These are phyloP conservation scores for Aspergillus diversus DNA, from an alignment of 495 filamentous ascomycete species.

Conservation along the genomic window DNA sequence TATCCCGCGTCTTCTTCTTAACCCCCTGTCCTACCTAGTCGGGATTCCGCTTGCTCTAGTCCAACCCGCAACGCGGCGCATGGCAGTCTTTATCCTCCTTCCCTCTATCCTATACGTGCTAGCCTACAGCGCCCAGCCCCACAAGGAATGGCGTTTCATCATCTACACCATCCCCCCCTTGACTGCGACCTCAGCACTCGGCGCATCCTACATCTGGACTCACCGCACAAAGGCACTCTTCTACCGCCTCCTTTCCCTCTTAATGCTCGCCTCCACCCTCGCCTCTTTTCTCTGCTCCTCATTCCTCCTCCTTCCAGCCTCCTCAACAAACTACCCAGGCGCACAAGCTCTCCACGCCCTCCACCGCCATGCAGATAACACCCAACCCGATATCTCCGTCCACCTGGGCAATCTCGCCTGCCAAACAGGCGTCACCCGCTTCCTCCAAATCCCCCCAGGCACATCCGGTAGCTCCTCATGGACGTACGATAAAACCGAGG, in stretches of 20 bases:
- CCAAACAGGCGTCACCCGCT: constrained; percentile 93
- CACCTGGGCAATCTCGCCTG: constrained; percentile 88
- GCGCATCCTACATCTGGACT: constrained; percentile 74
- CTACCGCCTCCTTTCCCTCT: constrained; percentile 60
- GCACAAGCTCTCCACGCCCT: constrained; percentile 67
- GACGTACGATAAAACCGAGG: constrained; percentile 60
- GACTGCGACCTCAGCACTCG: constrained; percentile 75
- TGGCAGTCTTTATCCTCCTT: constrained; percentile 57
- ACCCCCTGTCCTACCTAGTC: constrained; percentile 65
- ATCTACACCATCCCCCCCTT: constrained; percentile 82
- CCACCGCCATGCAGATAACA: constrained; percentile 37
- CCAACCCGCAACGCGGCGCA: constrained; percentile 50
- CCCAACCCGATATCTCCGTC: constrained; percentile 46
- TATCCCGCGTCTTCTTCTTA: constrained; percentile 80
- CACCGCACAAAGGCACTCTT: constrained; percentile 61
- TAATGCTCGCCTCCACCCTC: constrained; percentile 59
- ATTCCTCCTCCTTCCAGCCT: constrained; percentile 66
- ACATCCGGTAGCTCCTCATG: constrained; percentile 31
- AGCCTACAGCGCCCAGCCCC: constrained; percentile 82
- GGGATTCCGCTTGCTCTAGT: constrained; percentile 68
- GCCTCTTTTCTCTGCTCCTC: constrained; percentile 61
- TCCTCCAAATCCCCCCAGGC: constrained; percentile 55
- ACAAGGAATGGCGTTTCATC: constrained; percentile 97
- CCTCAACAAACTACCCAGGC: constrained; percentile 87
- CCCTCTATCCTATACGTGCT: constrained; percentile 74